Evolutionary conservation across 2,329 filamentous ascomycete genomes (phyloP).

Genomic region (Sporothrix euskadiensis): DNA sequence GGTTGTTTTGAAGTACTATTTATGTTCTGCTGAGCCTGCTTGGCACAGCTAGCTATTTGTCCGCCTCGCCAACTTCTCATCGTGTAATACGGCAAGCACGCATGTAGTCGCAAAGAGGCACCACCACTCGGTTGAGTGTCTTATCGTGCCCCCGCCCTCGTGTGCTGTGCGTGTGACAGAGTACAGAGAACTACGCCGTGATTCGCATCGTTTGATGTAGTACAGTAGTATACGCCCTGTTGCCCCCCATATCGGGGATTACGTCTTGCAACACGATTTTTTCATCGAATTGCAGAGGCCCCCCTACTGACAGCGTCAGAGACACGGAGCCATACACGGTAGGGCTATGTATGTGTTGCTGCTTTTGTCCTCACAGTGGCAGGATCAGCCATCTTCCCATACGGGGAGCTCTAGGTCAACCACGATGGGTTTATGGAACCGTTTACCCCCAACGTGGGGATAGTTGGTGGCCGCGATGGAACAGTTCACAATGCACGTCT

Average conservation of each 20-base stretch:
- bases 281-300: not conserved
- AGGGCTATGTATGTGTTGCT: not conserved
- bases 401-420: slow-evolving; percentile 74
- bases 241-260: too few species aligned
- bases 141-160: not conserved
- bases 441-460: slow-evolving; percentile 62
- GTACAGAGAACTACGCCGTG: too few species aligned
- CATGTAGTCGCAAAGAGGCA: not conserved
- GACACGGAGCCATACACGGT: not conserved
- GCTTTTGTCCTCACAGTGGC: not conserved
- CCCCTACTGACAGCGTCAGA: not conserved
- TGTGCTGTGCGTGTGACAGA: not conserved
- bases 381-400: slow-evolving; percentile 41
- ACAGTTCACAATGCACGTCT: slow-evolving; percentile 80
- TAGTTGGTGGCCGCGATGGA: slow-evolving; percentile 69
- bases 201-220: not conserved
- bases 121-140: not conserved
- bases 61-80: not conserved
- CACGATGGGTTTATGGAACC: slow-evolving; percentile 78
- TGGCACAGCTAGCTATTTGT: not conserved
- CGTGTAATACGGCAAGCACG: not conserved
- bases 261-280: not conserved
- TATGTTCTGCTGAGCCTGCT: not conserved
- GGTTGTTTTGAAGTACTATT: not conserved
- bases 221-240: too few species aligned